Base-by-base conservation (phyloP, 805 yeast species). In the Yamadazyma phyllophila region DNA sequence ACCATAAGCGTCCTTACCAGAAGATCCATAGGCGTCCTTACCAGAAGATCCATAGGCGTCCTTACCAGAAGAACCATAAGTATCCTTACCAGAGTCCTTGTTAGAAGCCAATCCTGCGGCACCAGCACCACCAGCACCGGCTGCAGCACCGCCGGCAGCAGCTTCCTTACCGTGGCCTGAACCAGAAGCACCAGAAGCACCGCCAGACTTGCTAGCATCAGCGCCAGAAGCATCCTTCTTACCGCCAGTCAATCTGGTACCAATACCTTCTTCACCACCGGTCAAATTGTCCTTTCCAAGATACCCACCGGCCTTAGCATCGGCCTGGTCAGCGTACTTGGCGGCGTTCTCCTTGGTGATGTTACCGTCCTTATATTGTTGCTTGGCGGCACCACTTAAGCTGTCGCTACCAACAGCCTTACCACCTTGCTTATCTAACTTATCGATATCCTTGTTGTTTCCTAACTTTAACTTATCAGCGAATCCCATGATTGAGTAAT, bases 381-480 rank as follows among this genome's bases (percentile, higher is more conserved):
- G 50, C 27, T 51, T 43, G 15, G 61, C 57, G 41, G 66, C 67
- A 12, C 59, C 60, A 20, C 64, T 51, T 8, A 58, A 51, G 7
- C 35, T 29, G n/a, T 54, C 57, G 44, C 58, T 55, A n/a, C 65
- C 66, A 13, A 58, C 53, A 36, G 59, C 58, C 45, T 60, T 57
- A 13, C 67, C 69, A 33, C 59, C 67, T 47, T 57, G 61, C 47
- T 61, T 57, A 51, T 66, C 67, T 27, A 49, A 37, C 26, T 63
- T 61, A 26, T 53, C 55, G 43, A 51, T 29, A 9, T 65, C 65
- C 47, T 62, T 57, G 52, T 62, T 58, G 44, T 63, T 60, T 24
- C 47, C 49, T 33, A 63, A 53, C 50, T 65, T 66, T 43, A 69
- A 50, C 53, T 67, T 69, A 50, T 69, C 73, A 16, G 67, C 54